Evolutionary conservation across 1,139 yeast species (phyloP).

Genomic region (Kurtzmaniella quercitrusa): DNA sequence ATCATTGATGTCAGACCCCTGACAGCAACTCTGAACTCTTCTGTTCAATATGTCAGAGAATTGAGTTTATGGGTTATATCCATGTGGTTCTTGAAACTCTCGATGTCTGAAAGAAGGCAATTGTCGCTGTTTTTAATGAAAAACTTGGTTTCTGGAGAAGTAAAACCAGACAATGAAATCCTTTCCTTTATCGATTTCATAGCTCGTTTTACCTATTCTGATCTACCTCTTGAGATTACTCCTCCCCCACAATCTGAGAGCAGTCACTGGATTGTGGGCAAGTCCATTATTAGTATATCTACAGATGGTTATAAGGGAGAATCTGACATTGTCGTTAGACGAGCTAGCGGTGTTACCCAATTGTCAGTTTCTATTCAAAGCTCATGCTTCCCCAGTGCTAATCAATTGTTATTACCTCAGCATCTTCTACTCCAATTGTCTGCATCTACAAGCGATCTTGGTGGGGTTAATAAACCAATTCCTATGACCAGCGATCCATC

Average conservation of each 20-base stretch:
- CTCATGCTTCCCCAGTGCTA: constrained; percentile 8
- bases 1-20: constrained; percentile 44
- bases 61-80: constrained; percentile 68
- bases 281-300: constrained; percentile 52
- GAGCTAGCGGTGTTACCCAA: constrained; percentile 64
- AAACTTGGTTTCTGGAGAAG: constrained; percentile 45
- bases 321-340: constrained; percentile 48
- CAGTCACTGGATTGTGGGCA: constrained; percentile 58
- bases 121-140: constrained; percentile 61
- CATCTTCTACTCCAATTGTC: not conserved
- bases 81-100: constrained; percentile 69
- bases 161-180: constrained; percentile 46
- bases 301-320: constrained; percentile 51
- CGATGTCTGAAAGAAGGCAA: constrained; percentile 52
- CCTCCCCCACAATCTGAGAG: constrained; percentile 18
- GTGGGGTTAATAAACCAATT: constrained; percentile 24
- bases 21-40: constrained; percentile 40
- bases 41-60: constrained; percentile 55
- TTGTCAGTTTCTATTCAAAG: constrained; percentile 44
- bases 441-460: constrained; percentile 10
- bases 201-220: constrained; percentile 62
- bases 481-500: constrained; percentile 45
- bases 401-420: not conserved
- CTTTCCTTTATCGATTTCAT: constrained; percentile 67
- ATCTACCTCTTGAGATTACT: constrained; percentile 51